phyloP scores from a whole-genome alignment of 192 early-diverging fungal genomes.

The Coemansia sp. region DNA sequence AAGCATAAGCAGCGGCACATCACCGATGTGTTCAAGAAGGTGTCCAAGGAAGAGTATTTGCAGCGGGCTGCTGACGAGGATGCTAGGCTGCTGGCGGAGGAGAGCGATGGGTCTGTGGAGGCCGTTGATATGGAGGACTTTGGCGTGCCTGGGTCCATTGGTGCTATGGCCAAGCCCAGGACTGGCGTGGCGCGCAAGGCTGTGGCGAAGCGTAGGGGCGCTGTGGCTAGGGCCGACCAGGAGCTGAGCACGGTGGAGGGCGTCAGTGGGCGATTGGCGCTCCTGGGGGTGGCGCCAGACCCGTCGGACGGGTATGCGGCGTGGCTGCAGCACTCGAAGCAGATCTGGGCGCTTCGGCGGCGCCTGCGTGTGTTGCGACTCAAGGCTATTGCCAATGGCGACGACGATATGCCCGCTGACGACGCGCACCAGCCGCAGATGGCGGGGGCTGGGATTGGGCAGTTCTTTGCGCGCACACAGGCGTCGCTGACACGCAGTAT shows the following conservation, averaged over 20 bases:
- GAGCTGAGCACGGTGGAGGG: conserved; percentile 51
- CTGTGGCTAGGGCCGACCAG: neutral
- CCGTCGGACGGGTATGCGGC: conserved; percentile 65
- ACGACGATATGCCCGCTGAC: conserved; percentile 2
- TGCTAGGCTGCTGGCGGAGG: neutral
- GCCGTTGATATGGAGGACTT: conserved; percentile 62
- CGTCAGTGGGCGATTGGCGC: conserved; percentile 24
- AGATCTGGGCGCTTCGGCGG: conserved; percentile 68
- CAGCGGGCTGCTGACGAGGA: conserved; percentile 15
- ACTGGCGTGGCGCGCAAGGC: conserved; percentile 19
- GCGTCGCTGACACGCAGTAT: conserved; percentile 59
- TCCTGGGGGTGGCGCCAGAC: conserved; percentile 60
- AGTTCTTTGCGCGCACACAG: conserved; percentile 72
- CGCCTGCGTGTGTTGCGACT: conserved; percentile 54
- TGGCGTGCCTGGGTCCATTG: conserved; percentile 18
- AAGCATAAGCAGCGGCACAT: conserved; percentile 78
- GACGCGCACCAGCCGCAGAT: neutral
- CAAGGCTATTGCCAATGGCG: conserved; percentile 38
- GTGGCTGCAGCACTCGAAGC: conserved; percentile 77
- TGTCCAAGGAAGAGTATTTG: conserved; percentile 36
- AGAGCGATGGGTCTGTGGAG: neutral
- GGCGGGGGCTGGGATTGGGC: conserved; percentile 14
- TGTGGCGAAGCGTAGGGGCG: conserved; percentile 5
- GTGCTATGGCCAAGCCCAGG: conserved; percentile 14
- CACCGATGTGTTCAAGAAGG: conserved; percentile 77